Evolutionary conservation across 1,139 yeast species (phyloP), one percentile per base, ranked within the genome.

Genomic region (Pichia sp.): DNA sequence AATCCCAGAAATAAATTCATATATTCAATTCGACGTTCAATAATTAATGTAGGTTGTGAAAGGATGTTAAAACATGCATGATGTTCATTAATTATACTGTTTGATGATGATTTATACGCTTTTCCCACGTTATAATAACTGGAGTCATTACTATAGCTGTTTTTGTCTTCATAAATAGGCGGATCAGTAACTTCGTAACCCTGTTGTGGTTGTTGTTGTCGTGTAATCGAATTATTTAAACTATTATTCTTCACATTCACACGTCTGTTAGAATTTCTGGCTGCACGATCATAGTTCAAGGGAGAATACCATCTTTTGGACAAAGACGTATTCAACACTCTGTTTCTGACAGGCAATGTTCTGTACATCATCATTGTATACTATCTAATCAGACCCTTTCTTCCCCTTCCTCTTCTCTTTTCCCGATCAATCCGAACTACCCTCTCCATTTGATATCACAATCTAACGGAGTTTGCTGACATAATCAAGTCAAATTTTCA

Each of bases 1-100:
- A 85, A 85, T 1, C 96, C 96, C 28, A 89, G 59, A 41, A 88
- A 73, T 14, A 91, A 69, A 56, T 87, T 89, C 87, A 87, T 80
- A 65, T 82, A 72, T 61, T 91, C 97, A 29, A 91, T 68, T 56
- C 86, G 84, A 44, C 98, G 72, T 58, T 89, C 96, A 40, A 91
- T 76, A 1, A 89, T 88, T 27, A 91, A 62, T 4, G 91, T 83
- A 1, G 96, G 96, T 55, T 85, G 87, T 21, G 44, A 40, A 14
- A 47, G 27, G 10, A 43, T 33, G 2, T 20, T 10, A 22, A 46
- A 43, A n/a, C 40, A 68, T 0, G 80, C 78, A 54, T 80, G 86
- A n/a, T 21, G 18, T 14, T 33, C 38, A 15, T 29, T 37, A 16
- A 43, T 43, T 24, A 42, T 27, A 31, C 41, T 33, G 6, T 37